Conservation (phyloP, 2,329 filamentous ascomycete genomes). For the Hymenoscyphus fructigenus region DNA sequence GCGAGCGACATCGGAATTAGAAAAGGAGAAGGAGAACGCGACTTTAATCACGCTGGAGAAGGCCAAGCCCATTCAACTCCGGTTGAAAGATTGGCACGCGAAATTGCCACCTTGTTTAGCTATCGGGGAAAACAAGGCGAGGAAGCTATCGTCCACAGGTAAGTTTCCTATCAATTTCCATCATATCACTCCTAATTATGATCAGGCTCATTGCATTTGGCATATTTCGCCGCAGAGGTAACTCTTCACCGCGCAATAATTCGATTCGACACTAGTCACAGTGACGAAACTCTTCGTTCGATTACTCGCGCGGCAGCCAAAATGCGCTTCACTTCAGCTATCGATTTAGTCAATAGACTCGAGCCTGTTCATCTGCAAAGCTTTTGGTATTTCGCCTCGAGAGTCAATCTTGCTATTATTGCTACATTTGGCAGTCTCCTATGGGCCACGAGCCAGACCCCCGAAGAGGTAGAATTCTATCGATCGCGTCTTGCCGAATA, state of each 20-base stretch:
- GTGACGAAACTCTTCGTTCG: constrained; percentile 20
- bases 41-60: constrained; percentile 42
- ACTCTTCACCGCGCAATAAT: constrained; percentile 51
- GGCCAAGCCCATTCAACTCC: constrained; percentile 48
- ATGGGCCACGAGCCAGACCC: constrained; percentile 28
- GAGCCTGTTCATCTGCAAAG: constrained; percentile 46
- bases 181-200: constrained; percentile 3
- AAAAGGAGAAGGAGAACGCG: constrained; percentile 26
- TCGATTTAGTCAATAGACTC: constrained; percentile 43
- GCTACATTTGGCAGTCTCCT: constrained; percentile 68
- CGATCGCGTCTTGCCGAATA: constrained; percentile 29
- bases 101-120: constrained; percentile 45
- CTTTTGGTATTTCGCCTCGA: constrained; percentile 81
- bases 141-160: constrained; percentile 42
- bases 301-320: constrained; percentile 39
- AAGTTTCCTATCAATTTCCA: not conserved
- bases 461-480: constrained; percentile 30
- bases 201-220: constrained; percentile 47
- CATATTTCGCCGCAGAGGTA: constrained; percentile 52
- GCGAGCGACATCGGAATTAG: constrained; percentile 26
- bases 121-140: constrained; percentile 42
- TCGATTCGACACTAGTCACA: constrained; percentile 40
- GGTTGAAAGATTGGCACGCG: constrained; percentile 48
- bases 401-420: constrained; percentile 91
- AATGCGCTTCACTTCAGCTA: constrained; percentile 41